Percentiles rank a stretch among this genome's conserved stretches.
phyloP scores from a whole-genome alignment of 805 yeast species.

The Zygotorulaspora sp. region DNA sequence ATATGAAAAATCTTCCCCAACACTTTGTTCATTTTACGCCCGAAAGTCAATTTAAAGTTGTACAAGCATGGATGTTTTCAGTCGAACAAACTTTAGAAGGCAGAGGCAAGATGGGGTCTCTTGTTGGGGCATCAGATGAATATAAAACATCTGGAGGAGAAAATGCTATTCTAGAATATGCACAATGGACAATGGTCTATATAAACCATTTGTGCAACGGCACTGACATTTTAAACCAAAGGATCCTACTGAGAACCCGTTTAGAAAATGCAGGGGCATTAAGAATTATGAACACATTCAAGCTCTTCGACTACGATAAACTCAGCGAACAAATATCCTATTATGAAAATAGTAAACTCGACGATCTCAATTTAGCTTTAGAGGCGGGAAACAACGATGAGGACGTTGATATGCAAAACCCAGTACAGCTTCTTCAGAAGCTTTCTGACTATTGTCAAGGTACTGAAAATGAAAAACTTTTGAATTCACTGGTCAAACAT shows the following conservation, averaged over 20 bases:
- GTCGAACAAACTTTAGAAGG: constrained; percentile 73
- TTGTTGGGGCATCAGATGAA: constrained; percentile 90
- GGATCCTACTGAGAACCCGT: constrained; percentile 32
- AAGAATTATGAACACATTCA: constrained; percentile 42
- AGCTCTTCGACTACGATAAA: constrained; percentile 53
- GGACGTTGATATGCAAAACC: constrained; percentile 49
- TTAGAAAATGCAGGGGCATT: constrained; percentile 32
- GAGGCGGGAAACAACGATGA: constrained; percentile 24
- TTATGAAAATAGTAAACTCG: constrained; percentile 45
- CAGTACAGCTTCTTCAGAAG: constrained; percentile 61
- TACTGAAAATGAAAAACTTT: constrained; percentile 47
- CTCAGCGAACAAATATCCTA: constrained; percentile 63
- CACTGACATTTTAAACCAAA: constrained; percentile 30
- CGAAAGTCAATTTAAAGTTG: constrained; percentile 34
- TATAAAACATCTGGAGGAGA: constrained; percentile 44
- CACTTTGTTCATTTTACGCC: constrained; percentile 18
- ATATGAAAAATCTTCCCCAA: constrained; percentile 19
- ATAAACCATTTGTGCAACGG: constrained; percentile 31
- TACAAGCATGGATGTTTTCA: constrained; percentile 66
- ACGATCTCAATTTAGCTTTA: constrained; percentile 31
- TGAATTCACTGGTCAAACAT: constrained; percentile 46
- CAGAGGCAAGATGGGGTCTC: constrained; percentile 82
- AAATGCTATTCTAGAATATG: constrained; percentile 38
- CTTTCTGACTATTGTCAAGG: constrained; percentile 47
- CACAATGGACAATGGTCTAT: constrained; percentile 31